phyloP scores from a whole-genome alignment of 2,329 filamentous ascomycete species.

The Monosporascus ibericus region DNA sequence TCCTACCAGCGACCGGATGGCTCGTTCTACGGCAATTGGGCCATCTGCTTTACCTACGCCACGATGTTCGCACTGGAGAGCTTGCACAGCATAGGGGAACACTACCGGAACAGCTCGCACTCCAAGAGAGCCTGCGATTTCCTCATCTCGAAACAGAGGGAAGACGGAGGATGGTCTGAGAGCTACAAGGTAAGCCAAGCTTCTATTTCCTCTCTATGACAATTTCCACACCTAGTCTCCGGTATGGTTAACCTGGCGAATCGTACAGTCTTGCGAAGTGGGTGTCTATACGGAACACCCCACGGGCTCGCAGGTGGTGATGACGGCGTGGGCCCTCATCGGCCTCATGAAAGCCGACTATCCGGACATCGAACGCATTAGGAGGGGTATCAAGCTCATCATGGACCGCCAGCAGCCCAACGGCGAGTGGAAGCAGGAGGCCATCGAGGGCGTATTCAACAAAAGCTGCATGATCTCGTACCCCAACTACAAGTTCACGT shows the following conservation, averaged over 20 bases:
- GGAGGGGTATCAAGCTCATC: slow-evolving; percentile 70
- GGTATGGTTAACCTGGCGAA: too few species aligned
- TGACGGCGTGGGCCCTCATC: slow-evolving; percentile 87
- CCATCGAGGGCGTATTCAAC: slow-evolving; percentile 97
- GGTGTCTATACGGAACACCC: slow-evolving; percentile 69
- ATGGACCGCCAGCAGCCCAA: slow-evolving; percentile 81
- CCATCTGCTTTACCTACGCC: slow-evolving; percentile 96
- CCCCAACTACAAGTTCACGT: slow-evolving; percentile 97
- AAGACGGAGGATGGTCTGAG: slow-evolving; percentile 94
- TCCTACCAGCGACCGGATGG: slow-evolving; percentile 71
- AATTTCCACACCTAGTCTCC: too few species aligned
- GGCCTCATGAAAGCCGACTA: slow-evolving; percentile 78
- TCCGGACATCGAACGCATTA: slow-evolving; percentile 65
- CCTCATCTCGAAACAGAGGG: slow-evolving; percentile 74
- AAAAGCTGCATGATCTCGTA: slow-evolving; percentile 99
- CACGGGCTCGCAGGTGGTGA: slow-evolving; percentile 78
- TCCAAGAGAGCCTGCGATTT: slow-evolving; percentile 78
- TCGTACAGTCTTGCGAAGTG: slow-evolving; percentile 63
- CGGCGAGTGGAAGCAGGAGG: slow-evolving; percentile 92
- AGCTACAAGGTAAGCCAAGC: slow-evolving; percentile 61
- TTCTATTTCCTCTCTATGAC: neutral
- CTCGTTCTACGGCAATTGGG: slow-evolving; percentile 98
- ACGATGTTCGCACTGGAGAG: slow-evolving; percentile 94
- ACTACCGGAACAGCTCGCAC: slow-evolving; percentile 64
- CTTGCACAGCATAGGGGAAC: slow-evolving; percentile 74